Evolutionary conservation across 192 early-diverging fungal genomes (phyloP).

Genomic region (Gamsiella multidivaricata): DNA sequence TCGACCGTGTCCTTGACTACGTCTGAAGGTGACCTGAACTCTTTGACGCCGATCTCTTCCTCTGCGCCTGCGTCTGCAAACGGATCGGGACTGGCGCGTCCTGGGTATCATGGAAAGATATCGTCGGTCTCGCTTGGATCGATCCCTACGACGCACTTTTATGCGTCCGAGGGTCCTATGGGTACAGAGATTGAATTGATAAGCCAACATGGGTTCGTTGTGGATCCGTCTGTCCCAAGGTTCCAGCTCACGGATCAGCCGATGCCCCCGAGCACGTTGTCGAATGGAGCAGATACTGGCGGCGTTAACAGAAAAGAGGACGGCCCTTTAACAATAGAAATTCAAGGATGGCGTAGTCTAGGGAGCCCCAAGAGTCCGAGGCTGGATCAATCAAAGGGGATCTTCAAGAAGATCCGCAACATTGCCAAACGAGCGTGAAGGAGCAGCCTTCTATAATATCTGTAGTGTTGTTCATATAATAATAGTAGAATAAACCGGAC

Average conservation of each 20-base stretch:
- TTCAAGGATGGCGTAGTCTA: background rate
- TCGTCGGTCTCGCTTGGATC: slow-evolving; percentile 4
- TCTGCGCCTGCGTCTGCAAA: background rate
- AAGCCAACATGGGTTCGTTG: slow-evolving; percentile 36
- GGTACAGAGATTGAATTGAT: slow-evolving; percentile 39
- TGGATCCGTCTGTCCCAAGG: background rate
- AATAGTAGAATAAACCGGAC: too few relatives aligned
- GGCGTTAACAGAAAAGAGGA: background rate
- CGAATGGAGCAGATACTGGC: background rate
- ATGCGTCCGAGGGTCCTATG: slow-evolving; percentile 18
- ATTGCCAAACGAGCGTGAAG: slow-evolving; percentile 15
- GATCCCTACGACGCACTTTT: slow-evolving; percentile 43
- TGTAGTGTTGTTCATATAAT: too few relatives aligned
- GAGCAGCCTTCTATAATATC: too few relatives aligned
- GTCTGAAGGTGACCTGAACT: background rate
- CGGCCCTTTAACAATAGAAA: background rate
- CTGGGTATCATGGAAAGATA: slow-evolving; percentile 1
- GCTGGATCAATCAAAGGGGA: slow-evolving; percentile 8
- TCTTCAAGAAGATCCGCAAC: slow-evolving; percentile 16
- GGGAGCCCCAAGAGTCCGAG: background rate
- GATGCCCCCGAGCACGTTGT: background rate
- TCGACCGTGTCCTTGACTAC: background rate
- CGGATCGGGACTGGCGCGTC: background rate
- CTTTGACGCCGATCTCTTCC: background rate
- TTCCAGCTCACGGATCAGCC: slow-evolving; percentile 13